phyloP scores from a whole-genome alignment of 1,139 yeast genomes.

The Geotrichum histeridarum region DNA sequence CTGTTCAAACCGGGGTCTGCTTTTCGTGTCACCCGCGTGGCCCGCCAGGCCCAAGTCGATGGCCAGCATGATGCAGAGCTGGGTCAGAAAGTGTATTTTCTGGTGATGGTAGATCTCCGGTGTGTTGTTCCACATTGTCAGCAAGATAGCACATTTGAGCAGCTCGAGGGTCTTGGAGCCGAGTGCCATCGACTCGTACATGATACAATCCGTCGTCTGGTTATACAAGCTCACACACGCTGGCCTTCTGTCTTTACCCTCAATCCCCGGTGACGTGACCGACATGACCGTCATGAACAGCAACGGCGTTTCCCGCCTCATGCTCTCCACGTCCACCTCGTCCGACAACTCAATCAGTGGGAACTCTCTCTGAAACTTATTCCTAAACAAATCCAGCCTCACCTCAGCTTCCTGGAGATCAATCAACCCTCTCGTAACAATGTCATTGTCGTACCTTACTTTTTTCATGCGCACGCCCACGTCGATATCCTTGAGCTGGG shows the following conservation, averaged over 20 bases:
- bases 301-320: constrained; percentile 39
- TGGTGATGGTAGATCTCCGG: constrained; percentile 78
- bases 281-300: constrained; percentile 56
- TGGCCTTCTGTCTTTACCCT: neutral
- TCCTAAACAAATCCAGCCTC: constrained; percentile 32
- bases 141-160: constrained; percentile 54
- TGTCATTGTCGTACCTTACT: constrained; percentile 30
- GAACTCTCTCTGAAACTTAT: constrained; percentile 31
- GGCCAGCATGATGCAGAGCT: constrained; percentile 61
- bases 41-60: constrained; percentile 72
- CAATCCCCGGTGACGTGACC: constrained; percentile 35
- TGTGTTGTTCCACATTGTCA: constrained; percentile 75
- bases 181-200: constrained; percentile 58
- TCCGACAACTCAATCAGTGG: constrained; percentile 55
- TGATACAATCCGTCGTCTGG: constrained; percentile 40
- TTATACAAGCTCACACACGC: constrained; percentile 13
- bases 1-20: constrained; percentile 28
- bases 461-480: constrained; percentile 22
- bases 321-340: constrained; percentile 43
- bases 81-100: constrained; percentile 64
- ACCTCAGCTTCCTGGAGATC: constrained; percentile 32
- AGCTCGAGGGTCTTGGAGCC: constrained; percentile 73
- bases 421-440: constrained; percentile 33
- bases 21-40: constrained; percentile 23
- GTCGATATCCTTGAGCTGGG: constrained; percentile 26